These are phyloP conservation scores for Phytophthora macrochlamydospora DNA, from an alignment of 352 stramenopile species.

Conservation along the genomic window DNA sequence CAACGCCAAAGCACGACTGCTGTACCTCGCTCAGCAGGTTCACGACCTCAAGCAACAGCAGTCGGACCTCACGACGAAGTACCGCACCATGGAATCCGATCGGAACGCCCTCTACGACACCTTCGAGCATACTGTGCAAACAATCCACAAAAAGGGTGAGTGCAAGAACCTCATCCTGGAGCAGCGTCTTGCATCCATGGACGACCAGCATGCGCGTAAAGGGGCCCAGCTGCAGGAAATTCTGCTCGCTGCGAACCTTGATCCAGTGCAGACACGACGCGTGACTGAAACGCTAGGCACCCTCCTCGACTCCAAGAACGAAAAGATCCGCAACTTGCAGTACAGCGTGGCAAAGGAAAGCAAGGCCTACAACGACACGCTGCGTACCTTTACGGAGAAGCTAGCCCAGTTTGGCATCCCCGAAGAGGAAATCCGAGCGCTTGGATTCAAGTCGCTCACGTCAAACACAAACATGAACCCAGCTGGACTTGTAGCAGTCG, in stretches of 20 bases:
- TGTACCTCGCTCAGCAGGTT: slow-evolving; percentile 76
- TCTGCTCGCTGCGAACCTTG: slow-evolving; percentile 72
- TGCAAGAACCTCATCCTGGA: slow-evolving; percentile 92
- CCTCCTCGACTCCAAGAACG: slow-evolving; percentile 68
- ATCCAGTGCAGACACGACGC: slow-evolving; percentile 65
- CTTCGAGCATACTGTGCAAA: slow-evolving; percentile 90
- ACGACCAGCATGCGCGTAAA: slow-evolving; percentile 81
- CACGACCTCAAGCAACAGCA: slow-evolving; percentile 68
- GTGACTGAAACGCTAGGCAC: slow-evolving; percentile 74
- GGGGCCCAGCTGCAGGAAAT: slow-evolving; percentile 72
- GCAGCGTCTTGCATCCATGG: slow-evolving; percentile 77
- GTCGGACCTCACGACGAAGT: slow-evolving; percentile 69
- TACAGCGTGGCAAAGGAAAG: slow-evolving; percentile 73
- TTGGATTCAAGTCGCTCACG: slow-evolving; percentile 65
- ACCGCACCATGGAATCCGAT: slow-evolving; percentile 81
- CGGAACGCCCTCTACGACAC: slow-evolving; percentile 90
- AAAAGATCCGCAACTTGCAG: slow-evolving; percentile 59
- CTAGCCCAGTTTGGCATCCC: slow-evolving; percentile 69
- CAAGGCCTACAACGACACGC: slow-evolving; percentile 81
- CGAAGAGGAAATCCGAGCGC: slow-evolving; percentile 69
- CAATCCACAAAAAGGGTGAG: slow-evolving; percentile 91
- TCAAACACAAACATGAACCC: slow-evolving; percentile 68
- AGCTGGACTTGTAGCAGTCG: slow-evolving; percentile 72
- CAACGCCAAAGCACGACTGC: slow-evolving; percentile 89
- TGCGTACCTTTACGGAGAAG: slow-evolving; percentile 78